Evolutionary conservation across 441 rosid genomes (phyloP).

Genomic region (Arabidopsis lyrata): DNA sequence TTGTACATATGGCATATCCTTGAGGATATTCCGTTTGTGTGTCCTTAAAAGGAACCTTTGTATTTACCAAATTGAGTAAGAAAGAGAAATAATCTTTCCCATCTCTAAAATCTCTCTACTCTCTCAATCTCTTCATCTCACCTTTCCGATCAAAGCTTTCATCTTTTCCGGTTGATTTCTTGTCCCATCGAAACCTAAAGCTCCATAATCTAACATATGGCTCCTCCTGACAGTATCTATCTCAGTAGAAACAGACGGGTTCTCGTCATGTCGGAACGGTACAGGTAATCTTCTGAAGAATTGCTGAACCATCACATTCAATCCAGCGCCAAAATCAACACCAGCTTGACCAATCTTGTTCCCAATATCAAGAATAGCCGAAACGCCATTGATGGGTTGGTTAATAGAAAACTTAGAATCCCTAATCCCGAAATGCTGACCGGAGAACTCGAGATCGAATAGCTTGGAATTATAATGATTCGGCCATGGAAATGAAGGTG

Average conservation of each 20-base stretch:
- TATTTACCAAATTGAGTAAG: too few relatives aligned
- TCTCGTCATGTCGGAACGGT: slow-evolving; percentile 61
- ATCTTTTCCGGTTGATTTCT: too few relatives aligned
- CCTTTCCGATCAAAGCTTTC: too few relatives aligned
- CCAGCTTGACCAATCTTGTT: slow-evolving; percentile 88
- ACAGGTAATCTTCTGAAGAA: slow-evolving; percentile 73
- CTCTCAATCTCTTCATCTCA: too few relatives aligned
- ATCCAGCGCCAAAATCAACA: slow-evolving; percentile 74
- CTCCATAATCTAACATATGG: too few relatives aligned
- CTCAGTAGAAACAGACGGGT: slow-evolving; percentile 17
- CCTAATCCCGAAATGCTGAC: slow-evolving; percentile 50
- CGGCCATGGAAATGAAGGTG: slow-evolving; percentile 61
- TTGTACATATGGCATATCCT: too few relatives aligned
- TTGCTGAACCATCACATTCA: slow-evolving; percentile 84
- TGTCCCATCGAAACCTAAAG: too few relatives aligned
- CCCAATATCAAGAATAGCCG: slow-evolving; percentile 74
- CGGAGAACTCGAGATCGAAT: slow-evolving; percentile 74
- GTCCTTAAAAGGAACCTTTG: too few relatives aligned
- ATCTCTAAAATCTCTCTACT: too few relatives aligned
- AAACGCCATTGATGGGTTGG: slow-evolving; percentile 63
- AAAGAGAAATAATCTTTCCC: too few relatives aligned
- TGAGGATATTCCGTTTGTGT: too few relatives aligned
- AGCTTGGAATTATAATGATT: slow-evolving; percentile 43
- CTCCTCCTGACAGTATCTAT: slow-evolving; percentile 40
- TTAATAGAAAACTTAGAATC: slow-evolving; percentile 55